These are phyloP conservation scores for Heterobasidion parviporum DNA, from an alignment of 1,284 basidiomycete genomes.

Conservation along the genomic window DNA sequence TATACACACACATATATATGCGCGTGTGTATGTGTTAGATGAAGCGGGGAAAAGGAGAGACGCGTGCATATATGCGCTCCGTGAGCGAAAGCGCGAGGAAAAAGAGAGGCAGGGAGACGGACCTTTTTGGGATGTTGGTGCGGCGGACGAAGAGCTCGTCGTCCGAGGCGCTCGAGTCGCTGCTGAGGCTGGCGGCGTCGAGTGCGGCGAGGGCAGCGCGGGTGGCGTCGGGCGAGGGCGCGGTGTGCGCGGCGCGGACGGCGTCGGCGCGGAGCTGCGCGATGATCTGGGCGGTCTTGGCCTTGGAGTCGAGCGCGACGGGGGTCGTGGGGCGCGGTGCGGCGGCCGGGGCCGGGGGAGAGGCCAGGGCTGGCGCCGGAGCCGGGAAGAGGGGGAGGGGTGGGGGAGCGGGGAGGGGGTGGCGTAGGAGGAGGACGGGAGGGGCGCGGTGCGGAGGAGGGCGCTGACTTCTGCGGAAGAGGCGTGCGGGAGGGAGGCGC, in stretches of 20 bases:
- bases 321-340: constrained; percentile 26
- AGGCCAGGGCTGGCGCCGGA: constrained; percentile 9
- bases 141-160: too few relatives aligned
- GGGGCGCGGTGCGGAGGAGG: not conserved
- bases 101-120: too few relatives aligned
- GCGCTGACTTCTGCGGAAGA: not conserved
- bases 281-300: constrained; percentile 50
- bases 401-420: not conserved
- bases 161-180: too few relatives aligned
- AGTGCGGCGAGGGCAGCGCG: constrained; percentile 31
- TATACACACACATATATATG: too few relatives aligned
- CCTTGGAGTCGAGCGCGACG: constrained; percentile 31
- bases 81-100: too few relatives aligned
- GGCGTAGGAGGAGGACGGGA: not conserved
- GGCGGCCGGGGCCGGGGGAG: constrained; percentile 30
- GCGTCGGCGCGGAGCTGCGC: constrained; percentile 49
- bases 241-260: constrained; percentile 18
- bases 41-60: too few relatives aligned
- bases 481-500: not conserved
- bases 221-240: constrained; percentile 33
- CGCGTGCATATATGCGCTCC: too few relatives aligned
- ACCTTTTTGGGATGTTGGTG: too few relatives aligned
- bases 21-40: too few relatives aligned
- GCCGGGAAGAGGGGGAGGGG: not conserved
- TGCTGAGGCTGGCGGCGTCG: constrained; percentile 37